These are phyloP conservation scores for Talaromyces sp. DNA, from an alignment of 2,329 filamentous ascomycete species.

Conservation along the genomic window DNA sequence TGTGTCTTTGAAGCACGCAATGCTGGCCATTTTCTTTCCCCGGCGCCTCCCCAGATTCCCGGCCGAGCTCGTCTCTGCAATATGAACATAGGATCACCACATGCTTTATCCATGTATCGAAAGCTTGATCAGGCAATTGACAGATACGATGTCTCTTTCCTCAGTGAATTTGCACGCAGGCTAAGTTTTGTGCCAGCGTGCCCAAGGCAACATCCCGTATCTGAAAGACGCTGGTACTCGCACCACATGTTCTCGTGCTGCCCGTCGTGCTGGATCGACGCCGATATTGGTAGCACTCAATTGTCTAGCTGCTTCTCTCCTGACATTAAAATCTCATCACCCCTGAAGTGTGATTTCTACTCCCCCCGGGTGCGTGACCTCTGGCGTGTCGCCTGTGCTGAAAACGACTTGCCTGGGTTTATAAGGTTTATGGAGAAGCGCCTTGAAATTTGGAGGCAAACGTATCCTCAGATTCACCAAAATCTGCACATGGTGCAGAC, in stretches of 20 bases:
- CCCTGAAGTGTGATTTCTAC: not conserved
- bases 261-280: not conserved
- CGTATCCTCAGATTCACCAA: not conserved
- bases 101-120: not conserved
- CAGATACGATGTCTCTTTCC: not conserved
- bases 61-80: not conserved
- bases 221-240: not conserved
- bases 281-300: not conserved
- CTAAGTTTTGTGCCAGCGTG: not conserved
- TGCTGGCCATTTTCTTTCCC: not conserved
- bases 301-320: not conserved
- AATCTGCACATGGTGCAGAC: not conserved
- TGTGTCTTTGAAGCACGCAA: not conserved
- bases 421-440: not conserved
- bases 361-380: not conserved
- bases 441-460: not conserved
- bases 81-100: not conserved
- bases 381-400: not conserved
- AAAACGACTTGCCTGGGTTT: not conserved
- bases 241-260: constrained; percentile 1
- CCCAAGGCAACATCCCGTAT: not conserved
- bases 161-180: not conserved
- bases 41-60: not conserved
- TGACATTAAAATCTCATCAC: not conserved
- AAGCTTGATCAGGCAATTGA: not conserved